Conservation (phyloP, 2,329 filamentous ascomycete species). For the Sporothrix globosa region DNA sequence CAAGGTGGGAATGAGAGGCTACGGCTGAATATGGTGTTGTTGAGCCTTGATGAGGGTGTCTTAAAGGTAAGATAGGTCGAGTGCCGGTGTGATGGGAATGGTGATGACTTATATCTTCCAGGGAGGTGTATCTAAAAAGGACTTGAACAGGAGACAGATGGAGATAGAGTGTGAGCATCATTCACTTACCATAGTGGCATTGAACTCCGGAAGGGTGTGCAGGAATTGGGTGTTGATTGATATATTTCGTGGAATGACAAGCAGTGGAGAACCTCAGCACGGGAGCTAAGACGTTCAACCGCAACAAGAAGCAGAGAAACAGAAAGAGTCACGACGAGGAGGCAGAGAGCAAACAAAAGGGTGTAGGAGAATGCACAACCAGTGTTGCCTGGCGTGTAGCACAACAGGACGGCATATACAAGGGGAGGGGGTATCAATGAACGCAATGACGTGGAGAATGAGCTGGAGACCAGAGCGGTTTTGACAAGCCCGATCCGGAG, state of each 20-base stretch:
- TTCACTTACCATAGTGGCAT: constrained; percentile 55
- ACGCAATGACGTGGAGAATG: constrained; percentile 26
- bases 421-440: constrained; percentile 18
- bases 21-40: constrained; percentile 33
- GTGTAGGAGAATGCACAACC: constrained; percentile 17
- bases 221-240: constrained; percentile 43
- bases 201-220: constrained; percentile 43
- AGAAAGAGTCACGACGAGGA: background rate
- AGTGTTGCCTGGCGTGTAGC: constrained; percentile 25
- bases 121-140: background rate
- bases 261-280: constrained; percentile 21
- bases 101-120: background rate
- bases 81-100: constrained; percentile 26
- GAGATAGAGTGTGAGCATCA: constrained; percentile 24
- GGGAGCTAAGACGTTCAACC: constrained; percentile 7
- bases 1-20: background rate
- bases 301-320: constrained; percentile 2
- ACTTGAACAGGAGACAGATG: constrained; percentile 33
- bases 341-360: constrained; percentile 11
- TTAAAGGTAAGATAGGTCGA: constrained; percentile 16
- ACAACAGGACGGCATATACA: constrained; percentile 27
- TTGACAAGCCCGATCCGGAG: constrained; percentile 6
- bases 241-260: constrained; percentile 35
- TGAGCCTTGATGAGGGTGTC: background rate
- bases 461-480: background rate